Evolutionary conservation across 1,284 basidiomycete species (phyloP), one percentile per base, ranked within the genome.

Genomic region (Coniferiporia weirii): DNA sequence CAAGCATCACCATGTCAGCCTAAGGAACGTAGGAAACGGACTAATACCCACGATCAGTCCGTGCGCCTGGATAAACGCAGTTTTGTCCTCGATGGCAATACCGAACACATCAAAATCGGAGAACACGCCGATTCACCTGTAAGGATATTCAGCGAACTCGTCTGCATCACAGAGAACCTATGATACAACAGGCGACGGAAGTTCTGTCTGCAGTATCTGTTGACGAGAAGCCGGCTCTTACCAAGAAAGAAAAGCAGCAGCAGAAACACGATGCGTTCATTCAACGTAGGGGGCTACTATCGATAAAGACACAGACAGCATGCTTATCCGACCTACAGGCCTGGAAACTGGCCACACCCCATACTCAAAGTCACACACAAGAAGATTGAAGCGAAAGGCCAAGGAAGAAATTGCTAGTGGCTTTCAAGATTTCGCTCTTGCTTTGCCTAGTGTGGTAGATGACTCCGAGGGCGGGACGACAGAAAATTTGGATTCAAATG

Each of bases 351-450:
- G 76, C 2, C 72, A 73, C 38, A 74, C 77, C 0, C 84, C 85
- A 1, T 86, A 90, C 69, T 92, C 90, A 0, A 91, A 88, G 69
- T 89, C 86, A 5, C 87, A 91, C 67, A 74, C 73, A 35, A 81
- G 87, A 32, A 81, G 91, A 27, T 65, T 87, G 66, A 91, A 89
- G 66, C 83, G 83, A 59, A 89, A 84, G 66, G 82, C 79, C 46
- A 83, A 79, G 62, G 87, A 91, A 66, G 78, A 89, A 68, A 72
- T 93, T 48, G 84, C 79, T 2, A 78, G 80, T 49, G 83, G 82
- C 1, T 69, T 93, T 60, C 69, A 72, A 19, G 82, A 84, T 17
- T 79, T 93, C 51, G 76, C 81, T 59, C 71, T 73, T 9, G 86
- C 79, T 4, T 75, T 91, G 61, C 73, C 78, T 15, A 75, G 77